Percentiles rank a stretch among this genome's conserved stretches.
These are phyloP conservation scores for Epichloe coenophiala DNA, from an alignment of 2,329 filamentous ascomycete genomes.

Conservation along the genomic window DNA sequence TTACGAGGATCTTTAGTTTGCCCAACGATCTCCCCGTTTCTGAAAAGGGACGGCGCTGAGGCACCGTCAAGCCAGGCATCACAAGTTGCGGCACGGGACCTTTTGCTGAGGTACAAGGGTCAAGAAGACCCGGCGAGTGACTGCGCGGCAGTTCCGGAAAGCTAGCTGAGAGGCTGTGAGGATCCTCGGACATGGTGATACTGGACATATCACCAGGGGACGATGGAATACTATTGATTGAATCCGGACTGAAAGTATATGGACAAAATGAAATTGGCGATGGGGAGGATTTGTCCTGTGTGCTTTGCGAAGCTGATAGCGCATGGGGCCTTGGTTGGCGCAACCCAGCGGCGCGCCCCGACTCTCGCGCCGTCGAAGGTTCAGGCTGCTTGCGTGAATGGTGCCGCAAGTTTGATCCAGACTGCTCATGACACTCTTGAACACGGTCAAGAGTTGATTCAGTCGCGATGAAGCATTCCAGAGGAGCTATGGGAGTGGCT, in stretches of 20 bases:
- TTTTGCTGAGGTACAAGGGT: neutral
- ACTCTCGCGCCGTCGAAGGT: neutral
- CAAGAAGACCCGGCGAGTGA: slow-evolving; percentile 9
- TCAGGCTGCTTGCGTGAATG: slow-evolving; percentile 12
- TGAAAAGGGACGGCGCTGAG: slow-evolving; percentile 78
- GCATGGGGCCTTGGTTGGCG: slow-evolving; percentile 1
- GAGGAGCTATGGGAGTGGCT: slow-evolving; percentile 10
- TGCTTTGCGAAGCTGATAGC: slow-evolving; percentile 3
- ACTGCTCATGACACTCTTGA: slow-evolving; percentile 7
- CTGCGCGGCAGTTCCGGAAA: slow-evolving; percentile 10
- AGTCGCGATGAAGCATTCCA: slow-evolving; percentile 23
- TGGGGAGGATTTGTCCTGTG: slow-evolving; percentile 11
- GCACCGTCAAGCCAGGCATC: slow-evolving; percentile 93
- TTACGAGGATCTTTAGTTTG: slow-evolving; percentile 76
- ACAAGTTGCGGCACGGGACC: slow-evolving; percentile 61
- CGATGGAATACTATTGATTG: slow-evolving; percentile 31
- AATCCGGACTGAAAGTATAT: slow-evolving; percentile 15
- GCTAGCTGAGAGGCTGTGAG: slow-evolving; percentile 13
- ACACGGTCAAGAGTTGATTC: slow-evolving; percentile 18
- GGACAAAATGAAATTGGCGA: slow-evolving; percentile 15
- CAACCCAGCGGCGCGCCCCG: neutral
- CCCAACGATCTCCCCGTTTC: slow-evolving; percentile 73
- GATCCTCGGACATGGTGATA: slow-evolving; percentile 24
- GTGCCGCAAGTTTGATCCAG: slow-evolving; percentile 2
- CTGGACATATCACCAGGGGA: slow-evolving; percentile 39